Percentiles rank a stretch among this genome's conserved stretches.
Evolutionary conservation across 2,329 filamentous ascomycete genomes (phyloP).

Genomic region (Microascus cirrosus): DNA sequence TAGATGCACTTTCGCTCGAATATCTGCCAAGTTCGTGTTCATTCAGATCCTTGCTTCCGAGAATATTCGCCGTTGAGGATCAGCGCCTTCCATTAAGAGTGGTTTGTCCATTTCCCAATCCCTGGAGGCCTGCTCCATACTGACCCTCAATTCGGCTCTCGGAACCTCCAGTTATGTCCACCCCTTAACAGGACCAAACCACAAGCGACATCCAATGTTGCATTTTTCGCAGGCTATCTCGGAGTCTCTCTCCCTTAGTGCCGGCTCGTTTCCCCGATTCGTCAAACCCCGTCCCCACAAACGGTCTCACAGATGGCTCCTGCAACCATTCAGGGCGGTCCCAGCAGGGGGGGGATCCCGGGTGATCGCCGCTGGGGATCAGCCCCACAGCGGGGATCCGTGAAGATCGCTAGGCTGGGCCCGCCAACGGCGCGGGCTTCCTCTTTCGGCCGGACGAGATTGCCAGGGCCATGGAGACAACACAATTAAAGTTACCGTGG

Average conservation of each 20-base stretch:
- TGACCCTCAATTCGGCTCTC: neutral
- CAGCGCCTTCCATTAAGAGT: neutral
- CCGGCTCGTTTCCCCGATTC: neutral
- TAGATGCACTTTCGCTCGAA: too few relatives aligned
- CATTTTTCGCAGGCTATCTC: neutral
- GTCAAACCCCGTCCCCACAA: neutral
- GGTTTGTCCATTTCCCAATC: neutral
- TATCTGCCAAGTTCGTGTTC: too few relatives aligned
- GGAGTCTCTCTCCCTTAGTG: neutral
- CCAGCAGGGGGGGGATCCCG: neutral
- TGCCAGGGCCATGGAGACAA: neutral
- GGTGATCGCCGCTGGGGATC: neutral
- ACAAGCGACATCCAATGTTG: neutral
- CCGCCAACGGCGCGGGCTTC: neutral
- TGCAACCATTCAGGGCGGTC: neutral
- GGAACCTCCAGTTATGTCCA: neutral
- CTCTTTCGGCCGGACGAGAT: neutral
- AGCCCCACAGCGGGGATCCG: neutral
- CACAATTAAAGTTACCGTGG: neutral
- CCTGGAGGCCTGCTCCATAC: neutral
- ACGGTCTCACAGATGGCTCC: neutral
- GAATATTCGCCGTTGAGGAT: neutral
- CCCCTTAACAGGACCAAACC: neutral
- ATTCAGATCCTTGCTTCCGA: too few relatives aligned
- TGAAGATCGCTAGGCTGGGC: neutral